Evolutionary conservation across 2,329 filamentous ascomycete genomes (phyloP), one percentile per base, ranked within the genome.

Genomic region (Albifimbria verrucaria): DNA sequence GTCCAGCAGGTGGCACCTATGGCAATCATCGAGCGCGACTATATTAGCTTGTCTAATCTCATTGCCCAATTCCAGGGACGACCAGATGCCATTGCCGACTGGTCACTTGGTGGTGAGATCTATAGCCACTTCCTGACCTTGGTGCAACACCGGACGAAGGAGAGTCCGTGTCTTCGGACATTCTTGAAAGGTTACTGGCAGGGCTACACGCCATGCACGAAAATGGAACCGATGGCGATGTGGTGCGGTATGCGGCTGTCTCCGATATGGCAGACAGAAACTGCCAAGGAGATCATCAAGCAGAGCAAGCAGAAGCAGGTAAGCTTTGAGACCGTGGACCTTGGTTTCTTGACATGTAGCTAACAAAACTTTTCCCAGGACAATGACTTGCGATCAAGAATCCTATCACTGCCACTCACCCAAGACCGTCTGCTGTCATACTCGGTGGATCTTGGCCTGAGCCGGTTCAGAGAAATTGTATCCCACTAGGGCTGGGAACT

Each of bases 21-120:
- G 24, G 85, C 90, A 11, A 82, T 99, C 57, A 88, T 99, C 55
- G 88, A 90, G 65, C 86, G 88, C 43, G 88, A 97, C 67, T 93
- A 90, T 63, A 79, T 81, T 20, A 80, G 79, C 2, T 76, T 97
- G 1, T 81, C 83, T 41, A 75, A 80, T 26, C 77, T 97, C 39
- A 80, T 97, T 36, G 77, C 78, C 18, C 85, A 86, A 54, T 96
- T 99, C 64, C 73, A 85, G 49, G 78, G 77, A 2, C 83, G 80
- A 24, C 79, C 83, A 26, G 73, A 79, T 36, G 72, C 76, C 20
- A 85, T 96, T 26, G 72, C 80, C 11, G 86, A 87, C 50, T 97
- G 94, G 94, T 76, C 84, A 10, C 72, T 83, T 18, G 92, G 92
- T 24, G 93, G 91, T 4, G 85, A 88, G 59, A 83, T 97, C 22